These are phyloP conservation scores for Boletus rex-veris DNA, from an alignment of 768 basidiomycete species.

Conservation along the genomic window DNA sequence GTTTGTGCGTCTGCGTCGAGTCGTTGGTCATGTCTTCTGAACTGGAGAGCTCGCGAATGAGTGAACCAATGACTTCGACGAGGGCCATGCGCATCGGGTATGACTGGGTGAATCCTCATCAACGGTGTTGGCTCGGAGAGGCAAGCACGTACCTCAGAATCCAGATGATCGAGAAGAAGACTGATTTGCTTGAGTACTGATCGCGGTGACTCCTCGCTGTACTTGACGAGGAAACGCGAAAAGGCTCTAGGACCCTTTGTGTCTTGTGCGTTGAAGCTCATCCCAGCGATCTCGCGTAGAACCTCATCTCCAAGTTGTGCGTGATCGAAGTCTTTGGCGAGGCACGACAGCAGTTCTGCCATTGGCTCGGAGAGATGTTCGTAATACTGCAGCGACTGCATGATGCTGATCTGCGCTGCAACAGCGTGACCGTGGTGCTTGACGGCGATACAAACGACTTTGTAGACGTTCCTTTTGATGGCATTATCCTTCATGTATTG, in stretches of 20 bases:
- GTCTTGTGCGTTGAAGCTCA: conserved; percentile 76
- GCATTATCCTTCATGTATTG: conserved; percentile 77
- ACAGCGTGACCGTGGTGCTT: conserved; percentile 85
- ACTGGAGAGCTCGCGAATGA: conserved; percentile 76
- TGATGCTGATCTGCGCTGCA: conserved; percentile 84
- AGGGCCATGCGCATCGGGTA: conserved; percentile 96
- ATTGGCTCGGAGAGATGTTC: conserved; percentile 94
- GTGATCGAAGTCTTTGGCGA: conserved; percentile 85
- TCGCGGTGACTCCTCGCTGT: conserved; percentile 76
- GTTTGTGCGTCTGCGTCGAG: conserved; percentile 52
- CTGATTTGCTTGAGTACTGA: conserved; percentile 87
- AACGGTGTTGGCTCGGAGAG: not conserved
- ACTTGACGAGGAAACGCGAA: conserved; percentile 76
- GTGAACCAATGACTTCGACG: conserved; percentile 81
- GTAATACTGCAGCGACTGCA: conserved; percentile 88
- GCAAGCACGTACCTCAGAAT: conserved; percentile 72
- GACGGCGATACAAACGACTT: conserved; percentile 86
- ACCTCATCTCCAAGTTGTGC: conserved; percentile 89
- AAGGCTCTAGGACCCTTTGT: conserved; percentile 85
- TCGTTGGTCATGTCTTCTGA: conserved; percentile 47
- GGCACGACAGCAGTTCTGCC: conserved; percentile 81
- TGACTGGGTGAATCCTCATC: conserved; percentile 47
- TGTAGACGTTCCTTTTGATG: conserved; percentile 75
- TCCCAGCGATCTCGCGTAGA: conserved; percentile 79
- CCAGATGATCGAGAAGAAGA: conserved; percentile 78